Evolutionary conservation across 805 yeast species (phyloP).

Genomic region (Lipomyces lipofer): DNA sequence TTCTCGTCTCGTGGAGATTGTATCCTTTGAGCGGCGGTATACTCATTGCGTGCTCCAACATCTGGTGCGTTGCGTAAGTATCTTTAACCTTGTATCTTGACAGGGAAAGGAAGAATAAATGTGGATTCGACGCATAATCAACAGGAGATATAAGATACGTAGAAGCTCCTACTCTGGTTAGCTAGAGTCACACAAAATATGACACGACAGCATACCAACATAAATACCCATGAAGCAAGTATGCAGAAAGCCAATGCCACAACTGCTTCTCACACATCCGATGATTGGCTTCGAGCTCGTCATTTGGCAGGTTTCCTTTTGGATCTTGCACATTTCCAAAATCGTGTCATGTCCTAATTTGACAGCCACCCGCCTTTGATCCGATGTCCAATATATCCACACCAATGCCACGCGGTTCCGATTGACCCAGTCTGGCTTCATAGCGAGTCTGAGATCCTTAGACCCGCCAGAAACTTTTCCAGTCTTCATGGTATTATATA

Average conservation of each 20-base stretch:
- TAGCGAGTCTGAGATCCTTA: constrained; percentile 33
- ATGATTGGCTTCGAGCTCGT: constrained; percentile 68
- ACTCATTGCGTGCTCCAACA: constrained; percentile 72
- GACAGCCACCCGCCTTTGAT: constrained; percentile 62
- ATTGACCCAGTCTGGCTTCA: constrained; percentile 36
- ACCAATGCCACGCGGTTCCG: constrained; percentile 55
- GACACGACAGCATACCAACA: constrained; percentile 38
- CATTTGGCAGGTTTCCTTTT: constrained; percentile 89
- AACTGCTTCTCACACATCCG: constrained; percentile 81
- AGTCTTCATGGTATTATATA: constrained; percentile 67
- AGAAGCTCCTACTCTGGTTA: constrained; percentile 59
- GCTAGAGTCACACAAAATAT: not conserved
- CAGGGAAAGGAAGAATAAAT: constrained; percentile 64
- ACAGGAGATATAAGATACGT: constrained; percentile 78
- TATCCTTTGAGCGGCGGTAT: constrained; percentile 61
- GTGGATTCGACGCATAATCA: constrained; percentile 74
- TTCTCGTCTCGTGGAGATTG: constrained; percentile 63
- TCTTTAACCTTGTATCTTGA: constrained; percentile 82
- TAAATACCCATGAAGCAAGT: constrained; percentile 82
- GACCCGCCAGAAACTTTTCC: constrained; percentile 39
- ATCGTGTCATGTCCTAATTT: constrained; percentile 61
- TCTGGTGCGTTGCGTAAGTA: constrained; percentile 77
- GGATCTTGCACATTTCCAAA: constrained; percentile 77
- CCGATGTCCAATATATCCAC: constrained; percentile 72
- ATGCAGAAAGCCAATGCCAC: constrained; percentile 86